Base-by-base conservation (phyloP, 495 filamentous ascomycete genomes). In the Achaetomiella virescens region DNA sequence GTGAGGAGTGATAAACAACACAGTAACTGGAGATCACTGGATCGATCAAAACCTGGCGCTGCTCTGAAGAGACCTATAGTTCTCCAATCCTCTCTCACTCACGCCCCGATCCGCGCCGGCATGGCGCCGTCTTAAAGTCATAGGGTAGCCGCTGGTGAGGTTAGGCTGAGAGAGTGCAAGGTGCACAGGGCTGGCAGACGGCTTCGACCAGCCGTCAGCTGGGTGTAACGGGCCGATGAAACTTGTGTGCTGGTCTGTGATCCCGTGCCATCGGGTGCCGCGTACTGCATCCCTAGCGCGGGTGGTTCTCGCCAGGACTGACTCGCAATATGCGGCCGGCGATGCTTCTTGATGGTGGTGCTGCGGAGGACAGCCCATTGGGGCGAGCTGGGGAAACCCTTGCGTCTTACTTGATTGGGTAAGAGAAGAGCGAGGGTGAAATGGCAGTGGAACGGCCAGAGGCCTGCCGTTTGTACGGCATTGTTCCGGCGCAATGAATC, bases 171-270 rank as follows among this genome's bases (percentile, higher is more conserved):
- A 24, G 33, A 20, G 9, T 8, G 11, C 14, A 33, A 4, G 5
- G 8, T 14, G 6, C 4, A 8, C 8, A 22, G 15, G 3, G 18
- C 25, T 24, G n/a, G 6, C 24, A 20, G 20, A 36, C 50, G 29
- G 24, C 35, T 22, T 1, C 12, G 25, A 42, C 22, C 49, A 42
- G n/a, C n/a, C n/a, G n/a, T 31, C 5, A 25, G 37, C 18, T n/a
- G 14, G 41, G 22, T 54, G 52, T 46, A 44, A 54, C 52, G 25
- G 43, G 1, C 31, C 22, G 41, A 48, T 46, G 9, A 47, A 10
- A 25, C 17, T 31, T 25, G 43, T 55, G 35, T 24, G n/a, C 37
- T 4, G 17, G 43, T 48, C 11, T 41, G 52, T 48, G 9, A 31
- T 31, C 27, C 27, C 27, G 9, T 31, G 10, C 35, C 36, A 33